Conservation (phyloP, 1,284 basidiomycete species). For the Sporisorium scitamineum region DNA sequence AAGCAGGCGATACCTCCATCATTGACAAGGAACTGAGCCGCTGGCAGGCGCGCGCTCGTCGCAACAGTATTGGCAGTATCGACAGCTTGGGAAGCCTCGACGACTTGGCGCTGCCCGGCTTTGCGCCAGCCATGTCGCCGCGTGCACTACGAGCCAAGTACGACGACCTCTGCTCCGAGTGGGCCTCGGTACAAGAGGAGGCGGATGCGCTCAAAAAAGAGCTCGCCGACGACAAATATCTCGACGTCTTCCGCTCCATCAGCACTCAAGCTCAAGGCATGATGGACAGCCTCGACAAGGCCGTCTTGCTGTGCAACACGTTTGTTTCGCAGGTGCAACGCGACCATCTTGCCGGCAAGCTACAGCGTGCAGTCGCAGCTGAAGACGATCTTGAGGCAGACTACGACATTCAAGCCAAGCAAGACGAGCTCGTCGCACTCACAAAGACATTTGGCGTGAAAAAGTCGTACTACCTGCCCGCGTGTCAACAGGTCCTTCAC, state of each 20-base stretch:
- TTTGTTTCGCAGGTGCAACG: constrained; percentile 52
- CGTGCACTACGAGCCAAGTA: constrained; percentile 30
- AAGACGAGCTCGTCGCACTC: constrained; percentile 45
- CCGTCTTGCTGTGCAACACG: constrained; percentile 84
- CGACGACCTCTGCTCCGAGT: constrained; percentile 73
- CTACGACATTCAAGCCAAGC: constrained; percentile 39
- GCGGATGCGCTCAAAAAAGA: constrained; percentile 86
- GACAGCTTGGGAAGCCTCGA: constrained; percentile 47
- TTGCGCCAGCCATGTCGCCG: constrained; percentile 33
- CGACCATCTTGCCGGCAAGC: constrained; percentile 29
- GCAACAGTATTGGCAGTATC: constrained; percentile 35
- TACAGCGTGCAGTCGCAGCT: constrained; percentile 16
- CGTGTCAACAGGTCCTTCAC: constrained; percentile 88
- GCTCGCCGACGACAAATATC: constrained; percentile 93
- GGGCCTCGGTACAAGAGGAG: constrained; percentile 83
- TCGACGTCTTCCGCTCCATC: constrained; percentile 91
- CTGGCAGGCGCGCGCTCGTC: constrained; percentile 22
- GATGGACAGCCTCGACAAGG: constrained; percentile 94
- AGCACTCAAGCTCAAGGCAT: constrained; percentile 92
- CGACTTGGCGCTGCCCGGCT: constrained; percentile 38
- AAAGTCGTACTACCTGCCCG: constrained; percentile 85
- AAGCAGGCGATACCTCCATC: constrained; percentile 35
- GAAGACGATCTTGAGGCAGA: constrained; percentile 35
- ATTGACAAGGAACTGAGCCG: constrained; percentile 39
- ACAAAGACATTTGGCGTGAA: constrained; percentile 57